These are phyloP conservation scores for Aureobasidium sp. DNA, from an alignment of 2,329 filamentous ascomycete species.

Conservation along the genomic window DNA sequence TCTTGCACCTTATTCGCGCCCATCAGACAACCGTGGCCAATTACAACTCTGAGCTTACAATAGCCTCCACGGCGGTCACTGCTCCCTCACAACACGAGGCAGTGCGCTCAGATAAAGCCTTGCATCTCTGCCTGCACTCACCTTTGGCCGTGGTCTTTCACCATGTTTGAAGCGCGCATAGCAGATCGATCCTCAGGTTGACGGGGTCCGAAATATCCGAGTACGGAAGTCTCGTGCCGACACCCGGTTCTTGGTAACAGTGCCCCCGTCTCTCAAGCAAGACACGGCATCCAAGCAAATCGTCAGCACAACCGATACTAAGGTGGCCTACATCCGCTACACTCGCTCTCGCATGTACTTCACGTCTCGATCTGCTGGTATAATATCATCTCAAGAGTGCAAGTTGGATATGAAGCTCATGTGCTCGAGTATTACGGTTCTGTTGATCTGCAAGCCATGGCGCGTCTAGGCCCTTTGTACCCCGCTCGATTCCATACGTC, in stretches of 20 bases:
- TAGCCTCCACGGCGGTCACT: neutral
- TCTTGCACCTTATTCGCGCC: constrained; percentile 1
- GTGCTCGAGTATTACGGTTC: neutral
- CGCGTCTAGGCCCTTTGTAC: neutral
- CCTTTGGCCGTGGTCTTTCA: neutral
- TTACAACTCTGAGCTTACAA: neutral
- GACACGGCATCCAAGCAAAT: neutral
- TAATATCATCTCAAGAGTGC: neutral
- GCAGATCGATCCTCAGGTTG: neutral
- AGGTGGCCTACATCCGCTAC: neutral
- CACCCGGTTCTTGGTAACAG: neutral
- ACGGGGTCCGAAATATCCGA: neutral
- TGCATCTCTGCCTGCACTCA: neutral
- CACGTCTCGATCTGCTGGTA: neutral
- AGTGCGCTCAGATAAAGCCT: neutral
- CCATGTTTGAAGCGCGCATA: neutral
- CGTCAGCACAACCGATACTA: neutral
- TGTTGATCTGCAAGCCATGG: neutral
- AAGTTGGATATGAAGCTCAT: neutral
- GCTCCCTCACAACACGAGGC: neutral
- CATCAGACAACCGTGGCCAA: neutral
- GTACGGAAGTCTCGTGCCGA: neutral
- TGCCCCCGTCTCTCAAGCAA: neutral
- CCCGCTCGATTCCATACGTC: neutral
- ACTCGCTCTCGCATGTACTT: neutral